Base-by-base conservation (phyloP, 2,329 filamentous ascomycete genomes). In the Fusarium poae region DNA sequence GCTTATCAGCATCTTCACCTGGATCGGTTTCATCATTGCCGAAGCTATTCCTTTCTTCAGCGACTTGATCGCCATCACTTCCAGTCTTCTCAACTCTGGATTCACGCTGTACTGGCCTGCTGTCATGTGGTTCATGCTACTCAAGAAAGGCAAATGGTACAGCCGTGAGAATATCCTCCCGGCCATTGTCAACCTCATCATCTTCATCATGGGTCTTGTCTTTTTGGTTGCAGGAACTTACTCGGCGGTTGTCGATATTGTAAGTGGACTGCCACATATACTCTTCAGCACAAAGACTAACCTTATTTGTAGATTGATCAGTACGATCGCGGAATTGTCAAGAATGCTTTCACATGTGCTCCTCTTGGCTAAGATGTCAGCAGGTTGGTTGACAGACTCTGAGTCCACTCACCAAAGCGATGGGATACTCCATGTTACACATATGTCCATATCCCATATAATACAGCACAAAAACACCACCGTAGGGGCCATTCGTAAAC, bases 11-110 rank as follows among this genome's bases (percentile, higher is more conserved):
- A 68, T 76, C 40, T 77, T 89, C 34, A 92, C 89, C 80, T 61
- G 68, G 58, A 25, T 73, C 1, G 71, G 71, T 6, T 73, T 72
- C 7, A 52, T 90, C 11, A 56, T 90, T 18, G 88, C 88, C 83
- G 87, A 91, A 72, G 86, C 89, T 1, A 90, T 93, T 49, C 91
- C 91, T 1, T 89, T 89, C 75, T 94, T 93, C 79, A 87, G 86
- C 62, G 83, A 90, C 43, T 79, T 93, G 43, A 80, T 93, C 12
- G 80, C 82, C 42, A 82, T 85, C 68, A 80, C 75, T 50, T 84
- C 82, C 5, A 79, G 82, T 21, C 76, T 85, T 20, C 80, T 85
- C 62, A 78, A 84, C 62, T 84, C 82, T 2, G 75, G 75, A 5
- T 77, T 77, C 60, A 79, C 80, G 1, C 79, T 82, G 30, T 78